Conservation (phyloP, 176 grass and related monocot species). For the Phyllostachys edulis region DNA sequence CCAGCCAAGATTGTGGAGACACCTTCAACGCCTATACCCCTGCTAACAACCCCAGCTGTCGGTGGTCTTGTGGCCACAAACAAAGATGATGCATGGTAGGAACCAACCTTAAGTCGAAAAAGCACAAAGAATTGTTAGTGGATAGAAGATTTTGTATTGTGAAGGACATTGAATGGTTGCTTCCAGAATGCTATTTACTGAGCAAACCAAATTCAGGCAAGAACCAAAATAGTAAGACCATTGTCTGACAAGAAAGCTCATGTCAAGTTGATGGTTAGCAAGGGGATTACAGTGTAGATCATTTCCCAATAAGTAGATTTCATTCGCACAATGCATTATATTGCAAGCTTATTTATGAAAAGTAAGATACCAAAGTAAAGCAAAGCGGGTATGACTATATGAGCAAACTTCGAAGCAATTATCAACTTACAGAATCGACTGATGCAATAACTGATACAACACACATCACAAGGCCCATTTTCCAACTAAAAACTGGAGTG, state of each 20-base stretch:
- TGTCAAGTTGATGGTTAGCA: constrained; percentile 28
- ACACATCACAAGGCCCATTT: constrained; percentile 96
- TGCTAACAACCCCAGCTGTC: constrained; percentile 84
- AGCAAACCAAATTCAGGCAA: not conserved
- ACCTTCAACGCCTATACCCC: constrained; percentile 94
- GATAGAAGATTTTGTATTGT: not conserved
- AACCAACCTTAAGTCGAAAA: constrained; percentile 70
- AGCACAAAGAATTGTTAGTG: constrained; percentile 28
- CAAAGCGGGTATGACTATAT: constrained; percentile 16
- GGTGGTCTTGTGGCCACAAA: constrained; percentile 94
- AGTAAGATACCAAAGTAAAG: constrained; percentile 4
- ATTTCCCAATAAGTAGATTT: not conserved
- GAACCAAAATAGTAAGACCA: not conserved
- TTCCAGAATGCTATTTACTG: not conserved
- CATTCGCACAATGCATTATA: not conserved
- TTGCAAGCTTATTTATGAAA: constrained; percentile 15
- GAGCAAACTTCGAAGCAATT: constrained; percentile 23
- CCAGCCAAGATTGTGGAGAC: constrained; percentile 76
- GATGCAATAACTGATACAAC: constrained; percentile 80
- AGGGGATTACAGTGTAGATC: not conserved
- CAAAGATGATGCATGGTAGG: constrained; percentile 93
- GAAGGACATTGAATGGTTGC: not conserved
- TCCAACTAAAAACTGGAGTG: constrained; percentile 89
- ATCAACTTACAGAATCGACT: constrained; percentile 85
- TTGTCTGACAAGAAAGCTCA: not conserved